A percentile compares a stretch with the other conserved stretches of the same genome.
phyloP scores from a whole-genome alignment of 2,329 filamentous ascomycete species.

The Alternaria conjuncta region DNA sequence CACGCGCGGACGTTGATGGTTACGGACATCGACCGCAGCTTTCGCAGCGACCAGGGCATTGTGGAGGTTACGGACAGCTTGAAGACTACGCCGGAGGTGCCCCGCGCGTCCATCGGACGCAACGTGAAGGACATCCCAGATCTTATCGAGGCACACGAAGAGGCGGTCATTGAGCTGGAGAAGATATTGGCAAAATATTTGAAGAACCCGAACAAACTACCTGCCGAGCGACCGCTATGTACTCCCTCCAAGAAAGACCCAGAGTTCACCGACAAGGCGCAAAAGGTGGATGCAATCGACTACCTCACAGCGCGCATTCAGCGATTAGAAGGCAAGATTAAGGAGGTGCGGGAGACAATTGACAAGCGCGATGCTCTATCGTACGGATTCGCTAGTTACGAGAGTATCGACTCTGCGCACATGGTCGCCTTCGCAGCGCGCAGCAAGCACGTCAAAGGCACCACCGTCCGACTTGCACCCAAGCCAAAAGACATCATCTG shows the following conservation, averaged over 20 bases:
- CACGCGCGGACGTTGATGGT: constrained; percentile 75
- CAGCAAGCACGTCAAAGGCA: constrained; percentile 79
- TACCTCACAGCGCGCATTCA: constrained; percentile 87
- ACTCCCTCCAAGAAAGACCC: constrained; percentile 78
- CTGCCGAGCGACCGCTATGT: constrained; percentile 77
- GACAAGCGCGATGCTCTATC: constrained; percentile 88
- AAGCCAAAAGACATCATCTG: constrained; percentile 93
- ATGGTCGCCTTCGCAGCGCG: constrained; percentile 81
- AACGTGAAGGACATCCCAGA: constrained; percentile 91
- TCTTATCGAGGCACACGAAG: constrained; percentile 82
- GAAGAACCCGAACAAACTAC: constrained; percentile 82
- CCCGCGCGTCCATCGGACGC: constrained; percentile 81
- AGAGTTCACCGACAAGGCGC: constrained; percentile 65
- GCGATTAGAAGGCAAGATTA: constrained; percentile 81
- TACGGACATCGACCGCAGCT: constrained; percentile 81
- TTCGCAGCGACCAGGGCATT: constrained; percentile 84
- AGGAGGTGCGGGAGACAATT: constrained; percentile 78
- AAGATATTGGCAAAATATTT: constrained; percentile 86
- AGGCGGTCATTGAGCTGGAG: constrained; percentile 82
- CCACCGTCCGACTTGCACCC: constrained; percentile 79
- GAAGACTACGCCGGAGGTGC: constrained; percentile 78
- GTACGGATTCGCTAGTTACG: constrained; percentile 94
- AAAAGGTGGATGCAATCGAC: constrained; percentile 92
- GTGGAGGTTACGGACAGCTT: constrained; percentile 81
- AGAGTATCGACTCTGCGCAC: constrained; percentile 86